Evolutionary conservation across 345 rosid species (phyloP).

Genomic region (Eucalyptus melliodora): DNA sequence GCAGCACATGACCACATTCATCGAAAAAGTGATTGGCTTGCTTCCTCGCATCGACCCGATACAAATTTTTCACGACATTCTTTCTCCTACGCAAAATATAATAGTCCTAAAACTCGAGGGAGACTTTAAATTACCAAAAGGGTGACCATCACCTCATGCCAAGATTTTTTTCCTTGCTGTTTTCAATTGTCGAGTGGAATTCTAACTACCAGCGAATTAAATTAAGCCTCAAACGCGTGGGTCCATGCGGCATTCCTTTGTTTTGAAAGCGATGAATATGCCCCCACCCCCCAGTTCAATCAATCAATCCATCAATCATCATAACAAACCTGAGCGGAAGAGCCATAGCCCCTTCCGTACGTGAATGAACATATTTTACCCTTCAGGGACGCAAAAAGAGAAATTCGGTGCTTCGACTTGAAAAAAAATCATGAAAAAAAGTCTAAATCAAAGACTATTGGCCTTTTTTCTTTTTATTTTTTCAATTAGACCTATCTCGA

Average conservation of each 20-base stretch:
- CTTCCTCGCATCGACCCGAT: not conserved
- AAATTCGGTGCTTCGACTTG: not conserved
- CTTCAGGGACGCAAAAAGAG: not conserved
- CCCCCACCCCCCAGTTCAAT: not conserved
- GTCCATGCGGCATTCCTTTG: not conserved
- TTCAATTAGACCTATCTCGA: not conserved
- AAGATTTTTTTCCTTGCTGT: not conserved
- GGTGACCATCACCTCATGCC: not conserved
- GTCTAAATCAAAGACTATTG: not conserved
- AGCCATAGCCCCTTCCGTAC: not conserved
- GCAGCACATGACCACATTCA: not conserved
- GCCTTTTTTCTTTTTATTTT: accelerated
- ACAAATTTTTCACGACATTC: not conserved
- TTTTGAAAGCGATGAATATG: not conserved
- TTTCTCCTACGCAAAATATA: not conserved
- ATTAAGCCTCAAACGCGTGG: not conserved
- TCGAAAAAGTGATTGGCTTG: not conserved
- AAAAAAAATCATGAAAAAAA: not conserved
- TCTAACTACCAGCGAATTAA: not conserved
- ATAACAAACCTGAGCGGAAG: not conserved
- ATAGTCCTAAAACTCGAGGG: not conserved
- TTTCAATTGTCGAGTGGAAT: not conserved
- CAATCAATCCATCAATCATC: not conserved
- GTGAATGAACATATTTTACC: not conserved
- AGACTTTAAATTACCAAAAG: not conserved